A percentile compares a stretch with the other conserved stretches of the same genome.
phyloP scores from a whole-genome alignment of 2,329 filamentous ascomycete species.

The Pezicula carpinea region DNA sequence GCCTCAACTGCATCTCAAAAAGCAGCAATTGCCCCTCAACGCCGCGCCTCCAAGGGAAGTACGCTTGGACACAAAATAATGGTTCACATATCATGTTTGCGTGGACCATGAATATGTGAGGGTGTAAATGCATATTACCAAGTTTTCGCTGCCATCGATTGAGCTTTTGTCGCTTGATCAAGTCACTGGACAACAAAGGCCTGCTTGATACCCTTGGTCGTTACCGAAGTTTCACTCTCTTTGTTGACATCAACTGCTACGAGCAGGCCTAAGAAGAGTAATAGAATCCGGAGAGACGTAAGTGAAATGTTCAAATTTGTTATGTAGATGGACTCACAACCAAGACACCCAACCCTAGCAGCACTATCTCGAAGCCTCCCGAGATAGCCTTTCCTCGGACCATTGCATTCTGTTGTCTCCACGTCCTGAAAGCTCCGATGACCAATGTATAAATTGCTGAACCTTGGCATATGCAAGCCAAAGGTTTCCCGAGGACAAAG shows the following conservation, averaged over 20 bases:
- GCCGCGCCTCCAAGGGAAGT: too few relatives aligned
- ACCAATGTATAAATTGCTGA: conserved; percentile 36
- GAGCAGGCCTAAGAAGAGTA: neutral
- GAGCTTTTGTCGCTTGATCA: too few relatives aligned
- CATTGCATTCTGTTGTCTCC: conserved; percentile 55
- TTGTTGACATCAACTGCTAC: neutral
- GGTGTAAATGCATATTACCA: too few relatives aligned
- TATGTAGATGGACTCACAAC: conserved; percentile 39
- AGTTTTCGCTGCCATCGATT: too few relatives aligned
- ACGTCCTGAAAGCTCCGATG: conserved; percentile 55
- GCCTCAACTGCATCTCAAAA: too few relatives aligned
- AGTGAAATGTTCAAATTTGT: neutral
- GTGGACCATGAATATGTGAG: too few relatives aligned
- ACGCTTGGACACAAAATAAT: too few relatives aligned
- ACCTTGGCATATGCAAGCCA: conserved; percentile 40
- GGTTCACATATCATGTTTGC: too few relatives aligned
- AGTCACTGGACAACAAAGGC: too few relatives aligned
- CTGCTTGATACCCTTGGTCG: too few relatives aligned
- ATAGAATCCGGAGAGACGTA: neutral
- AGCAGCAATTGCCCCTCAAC: too few relatives aligned
- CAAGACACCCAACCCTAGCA: conserved; percentile 40
- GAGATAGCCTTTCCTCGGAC: conserved; percentile 50
- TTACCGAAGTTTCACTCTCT: neutral
- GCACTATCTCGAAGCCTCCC: conserved; percentile 54
- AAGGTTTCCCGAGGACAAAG: conserved; percentile 54